Conservation (phyloP, 140 eudicot genomes). For the Cichorium intybus region DNA sequence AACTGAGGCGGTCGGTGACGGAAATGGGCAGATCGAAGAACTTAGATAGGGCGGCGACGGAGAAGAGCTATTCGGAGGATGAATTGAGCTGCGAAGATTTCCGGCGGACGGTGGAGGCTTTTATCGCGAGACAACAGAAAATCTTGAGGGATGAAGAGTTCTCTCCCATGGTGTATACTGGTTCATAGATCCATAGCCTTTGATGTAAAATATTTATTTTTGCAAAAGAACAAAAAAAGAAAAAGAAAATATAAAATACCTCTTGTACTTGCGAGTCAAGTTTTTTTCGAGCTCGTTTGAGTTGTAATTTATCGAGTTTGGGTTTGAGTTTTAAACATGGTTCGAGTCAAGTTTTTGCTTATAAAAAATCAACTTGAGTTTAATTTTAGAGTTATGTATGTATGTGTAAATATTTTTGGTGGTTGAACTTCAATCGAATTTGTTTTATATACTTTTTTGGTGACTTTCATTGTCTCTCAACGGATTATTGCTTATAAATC, state of each 20-base stretch:
- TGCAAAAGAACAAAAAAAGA: neutral
- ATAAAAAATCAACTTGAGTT: too few relatives aligned
- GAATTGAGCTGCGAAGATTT: conserved; percentile 55
- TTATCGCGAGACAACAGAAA: conserved; percentile 51
- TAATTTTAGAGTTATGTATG: neutral
- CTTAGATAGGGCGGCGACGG: neutral
- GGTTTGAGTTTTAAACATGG: neutral
- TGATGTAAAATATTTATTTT: neutral
- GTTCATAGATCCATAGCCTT: conserved; percentile 5
- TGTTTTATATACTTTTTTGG: too few relatives aligned
- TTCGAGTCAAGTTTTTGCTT: neutral
- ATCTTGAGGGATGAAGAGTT: conserved; percentile 51
- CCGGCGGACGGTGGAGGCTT: conserved; percentile 49
- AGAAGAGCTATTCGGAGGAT: conserved; percentile 21
- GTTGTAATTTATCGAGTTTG: neutral
- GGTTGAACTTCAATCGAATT: neutral
- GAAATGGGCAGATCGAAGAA: conserved; percentile 22
- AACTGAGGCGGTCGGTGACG: conserved; percentile 36
- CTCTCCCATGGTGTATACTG: conserved; percentile 37
- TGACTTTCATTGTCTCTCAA: too few relatives aligned
- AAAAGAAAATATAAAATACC: neutral
- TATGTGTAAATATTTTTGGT: neutral
- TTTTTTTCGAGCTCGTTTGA: neutral
- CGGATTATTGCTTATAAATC: too few relatives aligned
- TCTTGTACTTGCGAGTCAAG: neutral